These are phyloP conservation scores for Aquilaria yunnanensis DNA, from an alignment of 345 rosid genomes.

Conservation along the genomic window DNA sequence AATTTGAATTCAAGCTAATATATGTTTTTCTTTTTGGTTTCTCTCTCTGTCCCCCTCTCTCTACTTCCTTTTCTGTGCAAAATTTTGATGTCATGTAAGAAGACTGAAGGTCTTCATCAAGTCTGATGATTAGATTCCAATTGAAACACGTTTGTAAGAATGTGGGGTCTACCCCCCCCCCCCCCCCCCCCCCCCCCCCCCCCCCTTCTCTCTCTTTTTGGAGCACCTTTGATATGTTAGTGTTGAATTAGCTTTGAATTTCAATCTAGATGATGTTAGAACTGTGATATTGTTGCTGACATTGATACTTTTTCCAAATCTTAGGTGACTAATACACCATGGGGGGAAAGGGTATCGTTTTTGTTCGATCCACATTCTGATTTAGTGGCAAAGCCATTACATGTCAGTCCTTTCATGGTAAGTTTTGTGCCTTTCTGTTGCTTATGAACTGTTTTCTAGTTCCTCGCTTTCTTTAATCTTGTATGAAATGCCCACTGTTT, in stretches of 20 bases:
- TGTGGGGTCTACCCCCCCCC: too few species aligned
- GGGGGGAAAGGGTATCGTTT: slow-evolving; percentile 83
- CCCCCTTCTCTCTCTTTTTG: too few species aligned
- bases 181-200: too few species aligned
- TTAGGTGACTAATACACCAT: slow-evolving; percentile 94
- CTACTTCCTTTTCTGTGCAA: too few species aligned
- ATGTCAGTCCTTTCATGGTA: slow-evolving; percentile 98
- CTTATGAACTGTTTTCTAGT: background rate
- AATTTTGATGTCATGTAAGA: background rate
- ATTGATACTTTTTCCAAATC: slow-evolving; percentile 6
- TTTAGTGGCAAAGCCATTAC: slow-evolving; percentile 77
- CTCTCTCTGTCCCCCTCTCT: too few species aligned
- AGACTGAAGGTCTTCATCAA: background rate
- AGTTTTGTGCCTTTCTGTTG: slow-evolving; percentile 6
- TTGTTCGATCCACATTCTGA: slow-evolving; percentile 81
- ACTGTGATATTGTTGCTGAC: slow-evolving; percentile 6
- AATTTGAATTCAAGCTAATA: background rate
- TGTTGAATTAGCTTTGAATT: background rate
- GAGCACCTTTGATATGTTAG: too few species aligned
- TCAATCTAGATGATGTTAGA: slow-evolving; percentile 2
- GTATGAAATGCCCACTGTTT: background rate
- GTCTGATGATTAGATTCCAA: too few species aligned
- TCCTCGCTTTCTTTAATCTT: background rate
- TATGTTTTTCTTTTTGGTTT: background rate
- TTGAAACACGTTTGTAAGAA: too few species aligned